These are phyloP conservation scores for Oleoguttula mirabilis DNA, from an alignment of 495 filamentous ascomycete species.

Conservation along the genomic window DNA sequence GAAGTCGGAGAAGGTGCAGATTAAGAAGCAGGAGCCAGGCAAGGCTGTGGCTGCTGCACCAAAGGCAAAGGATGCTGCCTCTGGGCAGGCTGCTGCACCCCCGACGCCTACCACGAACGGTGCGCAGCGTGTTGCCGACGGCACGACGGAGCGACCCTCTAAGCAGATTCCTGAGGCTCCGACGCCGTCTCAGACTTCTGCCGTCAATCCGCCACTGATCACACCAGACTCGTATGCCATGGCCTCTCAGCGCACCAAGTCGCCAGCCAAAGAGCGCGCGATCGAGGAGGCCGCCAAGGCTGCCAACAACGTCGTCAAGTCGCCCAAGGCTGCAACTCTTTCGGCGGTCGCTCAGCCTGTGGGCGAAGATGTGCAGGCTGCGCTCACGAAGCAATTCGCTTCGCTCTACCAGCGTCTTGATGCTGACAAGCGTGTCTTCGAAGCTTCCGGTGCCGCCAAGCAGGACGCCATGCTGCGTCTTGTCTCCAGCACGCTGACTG, in stretches of 20 bases:
- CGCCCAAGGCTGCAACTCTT: neutral
- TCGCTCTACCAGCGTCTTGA: slow-evolving; percentile 49
- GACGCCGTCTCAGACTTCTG: slow-evolving; percentile 12
- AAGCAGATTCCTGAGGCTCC: slow-evolving; percentile 47
- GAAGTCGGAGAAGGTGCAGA: slow-evolving; percentile 23
- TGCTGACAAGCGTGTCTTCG: slow-evolving; percentile 51
- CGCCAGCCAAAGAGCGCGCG: slow-evolving; percentile 4
- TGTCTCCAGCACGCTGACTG: slow-evolving; percentile 74
- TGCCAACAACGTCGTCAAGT: neutral
- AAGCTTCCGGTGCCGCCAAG: slow-evolving; percentile 53
- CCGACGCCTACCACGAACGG: slow-evolving; percentile 31
- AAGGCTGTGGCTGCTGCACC: slow-evolving; percentile 17
- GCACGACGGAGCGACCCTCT: slow-evolving; percentile 32
- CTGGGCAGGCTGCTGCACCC: slow-evolving; percentile 31
- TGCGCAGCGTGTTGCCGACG: slow-evolving; percentile 3
- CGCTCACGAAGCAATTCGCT: slow-evolving; percentile 45
- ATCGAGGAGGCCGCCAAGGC: slow-evolving; percentile 1
- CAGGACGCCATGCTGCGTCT: slow-evolving; percentile 73
- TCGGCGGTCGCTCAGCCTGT: neutral
- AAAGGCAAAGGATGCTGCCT: slow-evolving; percentile 22
- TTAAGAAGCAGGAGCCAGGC: slow-evolving; percentile 22
- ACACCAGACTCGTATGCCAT: slow-evolving; percentile 16
- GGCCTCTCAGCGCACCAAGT: slow-evolving; percentile 7
- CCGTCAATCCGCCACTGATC: slow-evolving; percentile 13
- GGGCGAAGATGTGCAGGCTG: slow-evolving; percentile 40